Evolutionary conservation across 2,329 filamentous ascomycete species (phyloP).

Genomic region (Rutstroemia sydowiana): DNA sequence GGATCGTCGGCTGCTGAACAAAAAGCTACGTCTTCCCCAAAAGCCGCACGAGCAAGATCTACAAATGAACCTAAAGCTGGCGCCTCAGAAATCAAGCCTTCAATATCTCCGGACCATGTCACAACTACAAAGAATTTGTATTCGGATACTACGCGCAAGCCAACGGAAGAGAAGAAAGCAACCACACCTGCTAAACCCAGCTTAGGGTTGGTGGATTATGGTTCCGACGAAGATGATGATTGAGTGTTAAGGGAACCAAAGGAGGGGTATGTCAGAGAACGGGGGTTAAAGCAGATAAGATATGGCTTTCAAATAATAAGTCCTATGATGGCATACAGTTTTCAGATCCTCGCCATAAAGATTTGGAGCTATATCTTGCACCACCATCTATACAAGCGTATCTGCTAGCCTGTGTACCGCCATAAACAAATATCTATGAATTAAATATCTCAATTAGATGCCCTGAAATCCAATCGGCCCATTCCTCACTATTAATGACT

Average conservation of each 20-base stretch:
- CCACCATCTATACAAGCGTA: too few species aligned
- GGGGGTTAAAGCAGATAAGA: too few species aligned
- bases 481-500: too few species aligned
- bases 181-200: constrained; percentile 21
- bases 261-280: background rate
- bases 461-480: too few species aligned
- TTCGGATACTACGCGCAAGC: background rate
- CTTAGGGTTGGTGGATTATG: constrained; percentile 46
- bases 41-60: constrained; percentile 3
- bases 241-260: background rate
- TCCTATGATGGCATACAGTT: too few species aligned
- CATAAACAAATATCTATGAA: too few species aligned
- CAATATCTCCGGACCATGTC: background rate
- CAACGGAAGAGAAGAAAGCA: constrained; percentile 7
- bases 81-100: background rate
- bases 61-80: background rate
- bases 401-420: too few species aligned
- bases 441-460: too few species aligned
- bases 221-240: constrained; percentile 44
- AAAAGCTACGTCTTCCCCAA: background rate
- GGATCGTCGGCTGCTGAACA: constrained; percentile 20
- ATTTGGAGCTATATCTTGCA: too few species aligned
- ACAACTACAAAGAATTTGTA: background rate
- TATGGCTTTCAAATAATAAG: too few species aligned
- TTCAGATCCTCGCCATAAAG: too few species aligned